Evolutionary conservation across 176 grass and related monocot species (phyloP), one percentile per base, ranked within the genome.

Genomic region (Secale cereale): DNA sequence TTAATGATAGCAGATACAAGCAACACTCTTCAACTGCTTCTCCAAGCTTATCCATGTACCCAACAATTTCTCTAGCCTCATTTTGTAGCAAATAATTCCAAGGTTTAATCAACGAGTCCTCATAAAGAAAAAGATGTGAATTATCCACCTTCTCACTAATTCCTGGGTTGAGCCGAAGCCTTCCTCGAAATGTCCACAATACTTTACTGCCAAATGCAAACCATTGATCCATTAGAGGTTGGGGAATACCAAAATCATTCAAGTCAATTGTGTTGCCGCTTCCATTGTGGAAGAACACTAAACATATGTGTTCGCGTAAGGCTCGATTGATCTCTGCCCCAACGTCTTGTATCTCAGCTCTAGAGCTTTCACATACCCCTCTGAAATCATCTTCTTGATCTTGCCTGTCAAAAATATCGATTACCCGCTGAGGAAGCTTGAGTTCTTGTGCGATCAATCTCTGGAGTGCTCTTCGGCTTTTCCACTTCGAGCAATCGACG

Each of bases 221-320:
- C 35, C 35, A 36, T 8, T 8, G 35, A 36, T 36, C 35, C 0
- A 35, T 35, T 0, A 35, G 0, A 35, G 35, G 35, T 1, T 36
- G 35, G 35, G 35, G 32, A 33, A 2, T 33, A 33, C 32, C 64
- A 19, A 7, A 66, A 19, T 2, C 15, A 3, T 3, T 7, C 1
- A 65, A 16, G 0, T 65, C 5, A 8, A 65, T 1, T 0, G 0
- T 65, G 0, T 14, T 2, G 0, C 16, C 1, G 13, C 26, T 13
- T 1, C 27, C 62, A 31, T 31, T 65, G 7, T 15, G 37, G 4
- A 79, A 78, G 23, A 70, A 17, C 36, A 33, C 31, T 23, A 79
- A 33, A 20, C 2, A 66, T 17, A 0, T 9, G 6, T 32, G 7
- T 3, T 1, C 2, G 19, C 0, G 0, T 2, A 33, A 1, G 64